Base-by-base conservation (phyloP, 164 flowering plant species). In the Paratinospora sagittata region DNA sequence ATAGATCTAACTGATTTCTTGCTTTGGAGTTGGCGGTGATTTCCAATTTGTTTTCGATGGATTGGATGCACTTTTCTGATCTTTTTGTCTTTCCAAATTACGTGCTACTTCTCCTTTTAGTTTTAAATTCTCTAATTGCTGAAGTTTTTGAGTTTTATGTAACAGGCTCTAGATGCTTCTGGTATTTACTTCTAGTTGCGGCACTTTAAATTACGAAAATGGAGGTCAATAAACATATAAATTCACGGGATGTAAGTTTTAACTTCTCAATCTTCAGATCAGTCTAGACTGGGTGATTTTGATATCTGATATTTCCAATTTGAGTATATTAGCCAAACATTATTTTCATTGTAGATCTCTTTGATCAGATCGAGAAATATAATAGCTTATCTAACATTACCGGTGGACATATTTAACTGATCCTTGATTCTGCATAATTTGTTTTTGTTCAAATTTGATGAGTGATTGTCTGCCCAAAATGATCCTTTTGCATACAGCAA, bases 191-290 rank as follows among this genome's bases (percentile, higher is more conserved):
- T 33, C 37, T 3, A 7, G 27, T 17, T 63, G 19, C 6, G 37
- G 9, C n/a, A 45, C 21, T 27, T 65, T 27, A 47, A 65, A 13
- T 64, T 72, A 34, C 63, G 30, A 34, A 2, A 66, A 65, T 72
- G 74, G 74, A 72, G 68, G 58, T 52, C 21, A 19, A 49, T 11
- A n/a, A 30, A 49, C 69, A 3, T 19, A 34, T 63, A 52, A 14
- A 14, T 45, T 9, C 33, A 11, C 69, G 34, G 34, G 68, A 63
- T 72, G 74, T 72, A 65, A 72, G 74, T 65, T 23, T 27, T n/a
- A 27, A 3, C n/a, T 61, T 9, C 17, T 27, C 49, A 37, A 6
- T 9, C 14, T 70, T 13, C 30, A 63, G 17, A 36, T 14, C 30
- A 37, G 30, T 60, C 19, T 21, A 36, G 37, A 7, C 37, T 13